These are phyloP conservation scores for Mycena polygramma DNA, from an alignment of 768 basidiomycete genomes.

Conservation along the genomic window DNA sequence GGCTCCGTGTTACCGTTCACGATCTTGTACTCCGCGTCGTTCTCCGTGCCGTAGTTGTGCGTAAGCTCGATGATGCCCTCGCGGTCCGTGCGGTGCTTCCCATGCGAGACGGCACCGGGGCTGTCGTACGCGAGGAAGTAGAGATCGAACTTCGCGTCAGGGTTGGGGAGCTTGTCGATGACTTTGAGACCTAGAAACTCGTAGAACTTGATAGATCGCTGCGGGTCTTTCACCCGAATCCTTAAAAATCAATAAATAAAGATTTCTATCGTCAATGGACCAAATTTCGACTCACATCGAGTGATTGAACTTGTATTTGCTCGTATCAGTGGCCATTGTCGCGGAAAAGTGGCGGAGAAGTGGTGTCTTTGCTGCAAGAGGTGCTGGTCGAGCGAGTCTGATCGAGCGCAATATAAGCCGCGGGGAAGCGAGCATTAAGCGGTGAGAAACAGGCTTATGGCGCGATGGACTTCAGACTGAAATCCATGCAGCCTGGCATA, in stretches of 20 bases:
- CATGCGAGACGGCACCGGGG: slow-evolving; percentile 65
- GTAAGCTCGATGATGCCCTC: slow-evolving; percentile 84
- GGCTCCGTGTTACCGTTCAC: slow-evolving; percentile 89
- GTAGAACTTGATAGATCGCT: slow-evolving; percentile 86
- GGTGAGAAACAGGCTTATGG: neutral
- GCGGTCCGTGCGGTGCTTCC: slow-evolving; percentile 65
- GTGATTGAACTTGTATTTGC: slow-evolving; percentile 37
- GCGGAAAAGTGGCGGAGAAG: slow-evolving; percentile 13
- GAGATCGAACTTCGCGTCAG: slow-evolving; percentile 72
- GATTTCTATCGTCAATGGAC: neutral
- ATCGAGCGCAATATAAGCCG: slow-evolving; percentile 17
- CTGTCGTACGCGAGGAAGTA: slow-evolving; percentile 87
- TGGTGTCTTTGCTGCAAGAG: neutral
- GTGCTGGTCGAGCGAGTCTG: neutral
- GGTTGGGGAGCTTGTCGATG: slow-evolving; percentile 47
- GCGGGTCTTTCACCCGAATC: slow-evolving; percentile 91
- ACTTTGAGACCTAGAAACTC: slow-evolving; percentile 86
- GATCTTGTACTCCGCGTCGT: slow-evolving; percentile 82
- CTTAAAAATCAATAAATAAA: slow-evolving; percentile 79
- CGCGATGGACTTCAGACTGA: neutral
- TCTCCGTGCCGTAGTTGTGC: slow-evolving; percentile 93
- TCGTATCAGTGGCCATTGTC: slow-evolving; percentile 31
- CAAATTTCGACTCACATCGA: slow-evolving; percentile 22
- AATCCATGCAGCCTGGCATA: neutral
- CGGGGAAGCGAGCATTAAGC: slow-evolving; percentile 13